These are phyloP conservation scores for Dioszegia crocea DNA, from an alignment of 768 basidiomycete species.

Conservation along the genomic window DNA sequence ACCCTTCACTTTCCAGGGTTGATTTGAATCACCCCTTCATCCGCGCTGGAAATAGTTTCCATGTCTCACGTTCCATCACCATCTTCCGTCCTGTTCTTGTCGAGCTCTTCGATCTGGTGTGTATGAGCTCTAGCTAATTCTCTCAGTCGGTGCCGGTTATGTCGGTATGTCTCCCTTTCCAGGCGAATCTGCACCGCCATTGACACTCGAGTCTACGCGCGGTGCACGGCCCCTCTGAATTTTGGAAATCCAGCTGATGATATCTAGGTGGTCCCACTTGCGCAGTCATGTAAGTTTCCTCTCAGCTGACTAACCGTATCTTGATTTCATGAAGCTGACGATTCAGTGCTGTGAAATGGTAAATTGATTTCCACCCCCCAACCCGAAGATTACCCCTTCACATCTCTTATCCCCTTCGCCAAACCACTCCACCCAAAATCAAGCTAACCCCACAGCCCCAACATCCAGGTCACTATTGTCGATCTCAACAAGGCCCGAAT, in stretches of 20 bases:
- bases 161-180: slow-evolving; percentile 60
- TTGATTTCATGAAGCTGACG: not conserved
- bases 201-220: no score
- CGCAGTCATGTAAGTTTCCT: slow-evolving; percentile 63
- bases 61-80: not conserved
- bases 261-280: slow-evolving; percentile 85
- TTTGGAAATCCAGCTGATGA: slow-evolving; percentile 6
- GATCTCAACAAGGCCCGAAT: slow-evolving; percentile 92
- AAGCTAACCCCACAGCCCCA: slow-evolving; percentile 53
- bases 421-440: no score
- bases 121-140: slow-evolving; percentile 4
- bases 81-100: not conserved
- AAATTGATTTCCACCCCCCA: slow-evolving; percentile 8
- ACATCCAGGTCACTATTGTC: slow-evolving; percentile 93
- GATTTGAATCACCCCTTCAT: not conserved
- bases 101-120: not conserved
- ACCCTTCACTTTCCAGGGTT: not conserved
- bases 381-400: not conserved
- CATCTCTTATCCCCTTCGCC: not conserved
- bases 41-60: not conserved
- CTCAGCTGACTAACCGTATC: not conserved
- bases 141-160: slow-evolving; percentile 58
- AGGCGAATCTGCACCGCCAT: no score
- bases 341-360: slow-evolving; percentile 68
- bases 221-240: no score